Base-by-base conservation (phyloP, 2,329 filamentous ascomycete genomes). In the Epichloe brachyelytri region DNA sequence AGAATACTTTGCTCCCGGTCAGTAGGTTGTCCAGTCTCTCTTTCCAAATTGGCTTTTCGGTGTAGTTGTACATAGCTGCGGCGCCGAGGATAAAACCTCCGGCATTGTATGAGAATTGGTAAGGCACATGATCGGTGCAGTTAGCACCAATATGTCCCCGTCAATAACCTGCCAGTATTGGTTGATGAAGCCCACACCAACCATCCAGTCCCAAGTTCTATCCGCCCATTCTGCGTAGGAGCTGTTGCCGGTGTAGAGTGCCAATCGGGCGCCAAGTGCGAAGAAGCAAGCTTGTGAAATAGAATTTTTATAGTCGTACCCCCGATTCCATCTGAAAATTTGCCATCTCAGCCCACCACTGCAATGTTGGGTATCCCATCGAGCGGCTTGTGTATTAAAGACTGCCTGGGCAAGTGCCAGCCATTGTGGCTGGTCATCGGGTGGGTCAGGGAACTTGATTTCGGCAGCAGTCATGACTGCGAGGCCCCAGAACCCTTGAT, bases 281-380 rank as follows among this genome's bases (percentile, higher is more conserved):
- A 82, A 82, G 65, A 82, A 81, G 54, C 76, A 78, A 1, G 76
- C 79, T 56, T 81, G 78, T 0, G 78, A 80, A 53, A 82, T 80
- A 2, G 78, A 74, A 53, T 82, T 82, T 60, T 82, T 93, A 74
- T 91, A 89, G 59, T 84, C 77, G 67, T 83, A 95, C 14, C 88
- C 89, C 40, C 77, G 80, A 62, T 94, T 93, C 72, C 86, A 89
- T 1, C 78, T 74, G 63, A 86, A 91, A 46, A 95, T 88, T 68
- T 95, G 88, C 86, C 86, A 91, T 55, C 85, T 78, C 48, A 93
- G 65, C 5, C 88, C 88, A 40, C 88, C 88, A n/a, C 73, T 74
- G 58, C 88, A 94, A 48, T 78, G 69, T 1, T 72, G 66, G 1
- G 65, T 71, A 55, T 90, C 86, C 88, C 86, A 93, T 38, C 86